Evolutionary conservation across 352 stramenopile genomes (phyloP).

Genomic region (Globisporangium solare): DNA sequence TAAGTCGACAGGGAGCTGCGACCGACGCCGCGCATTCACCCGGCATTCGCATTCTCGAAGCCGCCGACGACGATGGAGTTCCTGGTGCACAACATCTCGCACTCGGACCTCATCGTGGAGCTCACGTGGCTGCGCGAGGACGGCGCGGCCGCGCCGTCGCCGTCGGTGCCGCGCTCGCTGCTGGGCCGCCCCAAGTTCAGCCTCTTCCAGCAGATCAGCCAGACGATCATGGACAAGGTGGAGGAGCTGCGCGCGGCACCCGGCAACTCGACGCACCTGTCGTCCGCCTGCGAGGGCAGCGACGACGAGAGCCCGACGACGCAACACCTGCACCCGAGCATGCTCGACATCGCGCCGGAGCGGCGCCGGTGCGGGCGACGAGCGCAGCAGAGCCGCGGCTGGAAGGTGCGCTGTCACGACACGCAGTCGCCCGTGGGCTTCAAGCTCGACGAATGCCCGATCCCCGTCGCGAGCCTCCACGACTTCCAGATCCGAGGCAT

Average conservation of each 20-base stretch:
- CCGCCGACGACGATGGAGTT: slow-evolving; percentile 81
- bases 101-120: slow-evolving; percentile 94
- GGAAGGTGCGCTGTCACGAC: slow-evolving; percentile 48
- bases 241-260: slow-evolving; percentile 28
- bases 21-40: no score
- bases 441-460: slow-evolving; percentile 49
- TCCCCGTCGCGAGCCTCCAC: slow-evolving; percentile 44
- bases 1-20: no score
- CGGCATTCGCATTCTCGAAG: no score
- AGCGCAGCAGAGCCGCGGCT: slow-evolving; percentile 22
- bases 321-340: slow-evolving; percentile 59
- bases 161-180: slow-evolving; percentile 40
- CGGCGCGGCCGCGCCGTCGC: slow-evolving; percentile 10
- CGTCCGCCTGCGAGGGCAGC: slow-evolving; percentile 4
- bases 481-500: slow-evolving; percentile 65
- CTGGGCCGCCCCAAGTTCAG: slow-evolving; percentile 86
- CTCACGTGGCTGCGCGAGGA: slow-evolving; percentile 70
- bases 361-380: slow-evolving; percentile 5
- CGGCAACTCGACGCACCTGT: slow-evolving; percentile 3
- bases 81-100: slow-evolving; percentile 96
- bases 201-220: slow-evolving; percentile 78
- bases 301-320: slow-evolving; percentile 22
- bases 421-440: slow-evolving; percentile 80
- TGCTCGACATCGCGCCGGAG: slow-evolving; percentile 45
- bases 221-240: slow-evolving; percentile 65